Evolutionary conservation across 192 early-diverging fungal species (phyloP), one percentile per base, ranked within the genome.

Genomic region (Helicostylum pulchrum): DNA sequence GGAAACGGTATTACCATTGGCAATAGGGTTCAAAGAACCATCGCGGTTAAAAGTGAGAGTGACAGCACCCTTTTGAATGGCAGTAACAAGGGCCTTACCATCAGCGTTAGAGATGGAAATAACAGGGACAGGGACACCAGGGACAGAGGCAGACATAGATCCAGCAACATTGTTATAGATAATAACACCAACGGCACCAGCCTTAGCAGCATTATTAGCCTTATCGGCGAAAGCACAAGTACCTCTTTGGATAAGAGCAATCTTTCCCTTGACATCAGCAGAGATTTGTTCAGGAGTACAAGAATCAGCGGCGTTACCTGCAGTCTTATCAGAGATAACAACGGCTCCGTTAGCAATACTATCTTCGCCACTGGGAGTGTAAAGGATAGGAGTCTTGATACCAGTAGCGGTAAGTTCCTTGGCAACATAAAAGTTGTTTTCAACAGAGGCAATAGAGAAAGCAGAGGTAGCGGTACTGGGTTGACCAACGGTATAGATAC

Each of bases 141-240:
- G 46, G 3, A 67, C 55, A 55, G 63, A 50, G 10, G 72, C 62
- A 9, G 62, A 50, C 39, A 70, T 65, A 43, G 60, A 49, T 3
- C 66, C 67, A 5, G 46, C 55, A 1, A 61, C 65, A 45, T 76
- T 77, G 68, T 90, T 84, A 73, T 87, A 89, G 21, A 92, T 68
- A 42, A 92, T 66, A 7, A 85, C 80, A 45, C 76, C 90, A 32
- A 80, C 68, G 0, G 89, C 90, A 34, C 87, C 87, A 11, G 87
- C 89, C 6, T 34, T 59, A 26, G 74, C 79, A 10, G 84, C 81
- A 56, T 83, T 77, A 0, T 49, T 58, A 6, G 82, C 65, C 78
- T 94, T 94, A 31, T 75, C 67, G n/a, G 70, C 79, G 71, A 92
- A 89, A 1, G 75, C 80, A 58, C 92, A 94, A n/a, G 67, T 75